A percentile compares a stretch with the other conserved stretches of the same genome.
Conservation (phyloP, 23 red algal genomes). For the Chondrus crispus region DNA sequence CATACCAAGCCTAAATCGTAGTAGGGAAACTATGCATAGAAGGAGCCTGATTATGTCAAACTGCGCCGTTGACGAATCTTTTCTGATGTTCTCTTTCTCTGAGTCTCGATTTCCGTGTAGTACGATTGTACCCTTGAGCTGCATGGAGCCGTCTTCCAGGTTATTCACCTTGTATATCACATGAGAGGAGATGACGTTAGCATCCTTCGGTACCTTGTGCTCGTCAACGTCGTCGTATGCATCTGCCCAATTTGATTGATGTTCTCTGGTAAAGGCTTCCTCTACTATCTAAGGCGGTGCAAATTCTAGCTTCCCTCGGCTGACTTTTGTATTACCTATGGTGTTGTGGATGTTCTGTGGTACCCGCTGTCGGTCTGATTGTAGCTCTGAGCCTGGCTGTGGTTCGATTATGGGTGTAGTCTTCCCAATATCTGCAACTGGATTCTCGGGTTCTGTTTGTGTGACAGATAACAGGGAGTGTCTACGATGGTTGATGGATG, state of each 20-base stretch:
- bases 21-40: neutral
- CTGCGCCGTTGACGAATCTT: neutral
- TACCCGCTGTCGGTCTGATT: neutral
- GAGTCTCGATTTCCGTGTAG: neutral
- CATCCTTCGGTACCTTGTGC: neutral
- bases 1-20: neutral
- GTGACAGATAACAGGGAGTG: neutral
- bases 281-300: neutral
- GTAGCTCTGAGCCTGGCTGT: neutral
- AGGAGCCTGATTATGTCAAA: neutral
- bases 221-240: neutral
- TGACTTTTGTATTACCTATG: neutral
- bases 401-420: neutral
- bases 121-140: neutral
- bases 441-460: neutral
- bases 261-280: neutral
- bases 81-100: neutral
- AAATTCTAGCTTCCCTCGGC: neutral
- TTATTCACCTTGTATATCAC: neutral
- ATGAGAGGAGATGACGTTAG: neutral
- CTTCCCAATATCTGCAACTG: neutral
- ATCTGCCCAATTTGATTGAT: neutral
- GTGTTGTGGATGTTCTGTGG: neutral
- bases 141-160: neutral
- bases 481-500: too few relatives aligned